Evolutionary conservation across 116 monocot species (phyloP).

Genomic region (Papilionanthe hybrid): DNA sequence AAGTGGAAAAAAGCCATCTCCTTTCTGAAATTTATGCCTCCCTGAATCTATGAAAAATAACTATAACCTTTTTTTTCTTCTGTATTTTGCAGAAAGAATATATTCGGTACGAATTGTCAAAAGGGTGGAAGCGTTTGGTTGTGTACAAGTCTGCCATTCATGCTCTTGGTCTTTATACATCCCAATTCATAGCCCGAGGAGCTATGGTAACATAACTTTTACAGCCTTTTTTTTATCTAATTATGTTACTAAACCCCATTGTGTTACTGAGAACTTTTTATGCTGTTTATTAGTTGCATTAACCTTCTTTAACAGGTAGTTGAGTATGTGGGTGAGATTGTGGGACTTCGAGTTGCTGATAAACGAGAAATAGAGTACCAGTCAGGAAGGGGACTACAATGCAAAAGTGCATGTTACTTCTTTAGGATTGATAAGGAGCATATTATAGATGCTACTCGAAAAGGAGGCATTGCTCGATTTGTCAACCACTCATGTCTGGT

Average conservation of each 20-base stretch:
- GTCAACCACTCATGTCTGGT: slow-evolving; percentile 98
- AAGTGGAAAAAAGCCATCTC: neutral
- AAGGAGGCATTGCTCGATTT: slow-evolving; percentile 95
- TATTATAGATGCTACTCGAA: slow-evolving; percentile 93
- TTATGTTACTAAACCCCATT: neutral
- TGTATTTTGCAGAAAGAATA: slow-evolving; percentile 67
- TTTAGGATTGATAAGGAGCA: slow-evolving; percentile 91
- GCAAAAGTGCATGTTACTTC: slow-evolving; percentile 97
- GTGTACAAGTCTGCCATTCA: slow-evolving; percentile 97
- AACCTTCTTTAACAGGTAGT: slow-evolving; percentile 56
- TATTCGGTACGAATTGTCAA: slow-evolving; percentile 60
- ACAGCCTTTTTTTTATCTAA: neutral
- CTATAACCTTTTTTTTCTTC: neutral
- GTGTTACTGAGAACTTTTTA: neutral
- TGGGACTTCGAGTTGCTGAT: slow-evolving; percentile 81
- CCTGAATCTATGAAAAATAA: neutral
- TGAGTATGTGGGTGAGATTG: slow-evolving; percentile 95
- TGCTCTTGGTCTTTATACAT: slow-evolving; percentile 90
- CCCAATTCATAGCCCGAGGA: slow-evolving; percentile 65
- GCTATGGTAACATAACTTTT: slow-evolving; percentile 58
- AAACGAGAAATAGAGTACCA: slow-evolving; percentile 93
- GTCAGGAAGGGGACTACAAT: slow-evolving; percentile 68
- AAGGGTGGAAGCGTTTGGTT: slow-evolving; percentile 77
- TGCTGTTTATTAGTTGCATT: neutral
- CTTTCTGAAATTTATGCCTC: neutral